Conservation (phyloP, 2,329 filamentous ascomycete genomes). For the Fusarium zealandicum region DNA sequence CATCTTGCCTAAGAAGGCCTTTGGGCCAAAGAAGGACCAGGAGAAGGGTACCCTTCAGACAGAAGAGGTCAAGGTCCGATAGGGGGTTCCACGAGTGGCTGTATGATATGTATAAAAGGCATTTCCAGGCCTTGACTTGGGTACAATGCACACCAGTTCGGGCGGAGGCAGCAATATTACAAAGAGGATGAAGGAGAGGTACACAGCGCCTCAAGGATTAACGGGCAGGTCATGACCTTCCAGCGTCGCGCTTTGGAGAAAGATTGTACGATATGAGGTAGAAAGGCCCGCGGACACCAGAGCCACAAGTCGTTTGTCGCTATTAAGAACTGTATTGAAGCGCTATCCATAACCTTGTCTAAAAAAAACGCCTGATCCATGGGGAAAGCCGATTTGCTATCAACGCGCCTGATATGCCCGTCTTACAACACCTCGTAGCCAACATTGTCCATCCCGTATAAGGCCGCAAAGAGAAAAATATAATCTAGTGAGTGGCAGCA, state of each 20-base stretch:
- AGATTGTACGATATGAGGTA: slow-evolving; percentile 28
- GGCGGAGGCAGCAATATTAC: slow-evolving; percentile 7
- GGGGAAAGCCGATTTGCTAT: slow-evolving; percentile 31
- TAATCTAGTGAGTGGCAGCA: slow-evolving; percentile 59
- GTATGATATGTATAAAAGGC: slow-evolving; percentile 42
- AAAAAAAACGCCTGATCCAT: slow-evolving; percentile 32
- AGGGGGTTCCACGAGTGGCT: slow-evolving; percentile 7
- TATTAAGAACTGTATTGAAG: slow-evolving; percentile 34
- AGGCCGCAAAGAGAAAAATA: slow-evolving; percentile 25
- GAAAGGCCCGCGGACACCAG: slow-evolving; percentile 1
- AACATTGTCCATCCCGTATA: slow-evolving; percentile 26
- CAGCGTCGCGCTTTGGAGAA: neutral
- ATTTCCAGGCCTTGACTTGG: slow-evolving; percentile 42
- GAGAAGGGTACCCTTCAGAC: slow-evolving; percentile 39
- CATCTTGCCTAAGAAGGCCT: slow-evolving; percentile 49
- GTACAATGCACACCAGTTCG: slow-evolving; percentile 15
- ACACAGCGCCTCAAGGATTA: neutral
- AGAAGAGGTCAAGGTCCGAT: slow-evolving; percentile 44
- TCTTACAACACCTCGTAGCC: slow-evolving; percentile 33
- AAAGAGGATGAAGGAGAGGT: slow-evolving; percentile 1
- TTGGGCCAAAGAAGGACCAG: slow-evolving; percentile 43
- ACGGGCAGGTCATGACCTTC: neutral
- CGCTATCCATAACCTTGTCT: slow-evolving; percentile 34
- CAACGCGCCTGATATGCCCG: slow-evolving; percentile 32
- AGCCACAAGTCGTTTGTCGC: slow-evolving; percentile 17